Conservation (phyloP, 2,329 filamentous ascomycete genomes). For the Zymoseptoria pseudotritici region DNA sequence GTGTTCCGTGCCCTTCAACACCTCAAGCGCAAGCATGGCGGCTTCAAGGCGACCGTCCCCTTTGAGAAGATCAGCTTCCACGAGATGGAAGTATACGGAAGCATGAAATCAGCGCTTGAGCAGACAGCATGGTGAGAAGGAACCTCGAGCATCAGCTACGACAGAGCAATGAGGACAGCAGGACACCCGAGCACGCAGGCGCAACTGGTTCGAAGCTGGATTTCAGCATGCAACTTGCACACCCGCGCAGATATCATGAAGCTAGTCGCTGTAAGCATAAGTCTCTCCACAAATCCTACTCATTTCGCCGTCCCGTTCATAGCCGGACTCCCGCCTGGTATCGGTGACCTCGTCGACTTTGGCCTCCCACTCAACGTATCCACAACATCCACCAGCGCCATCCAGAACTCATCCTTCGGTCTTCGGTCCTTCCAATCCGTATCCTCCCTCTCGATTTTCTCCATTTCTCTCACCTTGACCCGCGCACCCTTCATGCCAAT, state of each 20-base stretch:
- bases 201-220: neutral
- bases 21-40: neutral
- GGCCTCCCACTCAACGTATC: conserved; percentile 71
- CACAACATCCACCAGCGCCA: conserved; percentile 69
- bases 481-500: conserved; percentile 89
- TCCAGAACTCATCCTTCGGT: conserved; percentile 80
- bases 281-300: neutral
- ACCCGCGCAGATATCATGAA: neutral
- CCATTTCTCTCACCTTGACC: conserved; percentile 80
- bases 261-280: neutral
- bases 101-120: no score
- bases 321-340: conserved; percentile 12
- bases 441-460: conserved; percentile 69
- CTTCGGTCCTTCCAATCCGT: conserved; percentile 91
- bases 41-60: neutral
- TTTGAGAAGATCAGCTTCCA: neutral
- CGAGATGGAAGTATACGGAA: neutral
- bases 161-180: no score
- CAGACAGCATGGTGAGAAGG: no score
- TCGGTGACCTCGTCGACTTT: conserved; percentile 15
- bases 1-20: neutral
- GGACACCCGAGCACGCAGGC: neutral
- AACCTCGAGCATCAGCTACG: no score
- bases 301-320: conserved; percentile 9
- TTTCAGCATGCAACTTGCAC: neutral